Evolutionary conservation across 768 basidiomycete genomes (phyloP).

Genomic region (Grammothele lineata): DNA sequence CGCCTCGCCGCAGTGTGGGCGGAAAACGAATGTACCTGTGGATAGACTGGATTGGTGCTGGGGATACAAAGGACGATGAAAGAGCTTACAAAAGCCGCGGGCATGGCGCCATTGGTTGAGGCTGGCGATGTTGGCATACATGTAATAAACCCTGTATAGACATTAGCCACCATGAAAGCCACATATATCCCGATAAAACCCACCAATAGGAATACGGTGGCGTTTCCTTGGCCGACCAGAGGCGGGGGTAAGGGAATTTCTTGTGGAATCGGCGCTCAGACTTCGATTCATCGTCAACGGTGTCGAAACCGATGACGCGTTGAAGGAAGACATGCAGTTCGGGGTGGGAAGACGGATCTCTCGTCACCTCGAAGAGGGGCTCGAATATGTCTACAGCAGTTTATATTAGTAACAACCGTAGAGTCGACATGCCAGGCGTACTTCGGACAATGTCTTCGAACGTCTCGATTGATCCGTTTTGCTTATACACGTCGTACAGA

Average conservation of each 20-base stretch:
- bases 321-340: constrained; percentile 95
- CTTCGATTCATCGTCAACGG: constrained; percentile 98
- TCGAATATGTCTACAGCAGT: constrained; percentile 72
- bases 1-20: constrained; percentile 96
- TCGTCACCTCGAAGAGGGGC: constrained; percentile 94
- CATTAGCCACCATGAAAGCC: constrained; percentile 4
- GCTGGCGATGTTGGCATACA: constrained; percentile 95
- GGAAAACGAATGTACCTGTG: constrained; percentile 91
- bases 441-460: constrained; percentile 91
- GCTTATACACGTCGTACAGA: constrained; percentile 93
- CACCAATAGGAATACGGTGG: constrained; percentile 97
- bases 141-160: constrained; percentile 81
- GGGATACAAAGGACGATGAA: too few relatives aligned
- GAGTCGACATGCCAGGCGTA: constrained; percentile 36
- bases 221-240: constrained; percentile 87
- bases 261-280: constrained; percentile 85
- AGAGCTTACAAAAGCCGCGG: constrained; percentile 90
- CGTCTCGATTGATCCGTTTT: constrained; percentile 73
- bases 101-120: constrained; percentile 88
- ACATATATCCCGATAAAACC: constrained; percentile 17
- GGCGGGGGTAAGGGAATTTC: constrained; percentile 87
- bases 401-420: not conserved
- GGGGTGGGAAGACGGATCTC: constrained; percentile 84
- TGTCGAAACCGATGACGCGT: constrained; percentile 94
- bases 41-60: too few relatives aligned